Conservation (phyloP, 306 rosid species). For the Rosa persica region DNA sequence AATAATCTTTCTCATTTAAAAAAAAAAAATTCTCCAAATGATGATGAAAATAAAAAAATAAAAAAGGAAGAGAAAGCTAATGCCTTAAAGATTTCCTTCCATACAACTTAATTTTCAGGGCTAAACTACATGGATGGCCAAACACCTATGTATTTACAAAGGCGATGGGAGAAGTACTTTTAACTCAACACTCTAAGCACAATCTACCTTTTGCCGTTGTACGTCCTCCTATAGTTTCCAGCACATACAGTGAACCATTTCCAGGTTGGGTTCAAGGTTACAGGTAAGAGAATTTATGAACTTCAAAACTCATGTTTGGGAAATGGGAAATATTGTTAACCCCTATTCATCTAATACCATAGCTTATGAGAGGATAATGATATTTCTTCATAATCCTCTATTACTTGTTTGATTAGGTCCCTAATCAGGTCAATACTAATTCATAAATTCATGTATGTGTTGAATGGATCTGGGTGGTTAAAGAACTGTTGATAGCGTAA, state of each 20-base stretch:
- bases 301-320: background rate
- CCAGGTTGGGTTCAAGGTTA: constrained; percentile 47
- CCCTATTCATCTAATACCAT: background rate
- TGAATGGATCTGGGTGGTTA: background rate
- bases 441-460: background rate
- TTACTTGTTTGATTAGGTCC: background rate
- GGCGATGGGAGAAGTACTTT: constrained; percentile 45
- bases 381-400: background rate
- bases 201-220: constrained; percentile 24
- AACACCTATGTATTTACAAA: constrained; percentile 42
- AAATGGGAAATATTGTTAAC: background rate
- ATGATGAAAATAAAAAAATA: background rate
- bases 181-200: constrained; percentile 7
- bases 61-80: background rate
- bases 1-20: too few species aligned
- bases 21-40: background rate
- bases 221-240: constrained; percentile 21
- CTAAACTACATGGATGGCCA: constrained; percentile 44
- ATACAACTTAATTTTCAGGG: background rate
- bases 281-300: constrained; percentile 10
- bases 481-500: constrained; percentile 42
- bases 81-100: too few species aligned
- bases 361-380: background rate
- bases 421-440: background rate
- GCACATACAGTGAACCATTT: constrained; percentile 39